A percentile compares a stretch with the other conserved stretches of the same genome.
phyloP scores from a whole-genome alignment of 352 stramenopile species.

The Phytophthora syringae region DNA sequence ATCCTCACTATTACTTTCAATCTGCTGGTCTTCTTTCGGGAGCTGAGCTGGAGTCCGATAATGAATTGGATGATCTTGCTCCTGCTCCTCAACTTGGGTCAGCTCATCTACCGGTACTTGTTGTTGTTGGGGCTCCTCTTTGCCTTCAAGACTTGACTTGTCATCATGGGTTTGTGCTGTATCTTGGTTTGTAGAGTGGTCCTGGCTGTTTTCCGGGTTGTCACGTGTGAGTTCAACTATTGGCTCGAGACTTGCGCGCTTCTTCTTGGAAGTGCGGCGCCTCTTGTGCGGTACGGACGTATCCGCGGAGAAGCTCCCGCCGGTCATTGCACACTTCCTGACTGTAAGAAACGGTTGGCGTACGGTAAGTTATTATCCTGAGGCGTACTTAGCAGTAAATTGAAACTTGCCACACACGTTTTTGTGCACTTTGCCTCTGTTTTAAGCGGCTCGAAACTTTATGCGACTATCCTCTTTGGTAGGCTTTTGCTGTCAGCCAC shows the following conservation, averaged over 20 bases:
- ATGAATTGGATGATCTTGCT: too few species aligned
- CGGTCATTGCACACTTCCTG: background rate
- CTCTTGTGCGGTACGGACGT: slow-evolving; percentile 5
- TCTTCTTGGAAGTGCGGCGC: slow-evolving; percentile 22
- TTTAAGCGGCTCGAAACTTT: too few species aligned
- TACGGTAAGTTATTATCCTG: slow-evolving; percentile 11
- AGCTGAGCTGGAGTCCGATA: too few species aligned
- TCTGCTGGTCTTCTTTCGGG: too few species aligned
- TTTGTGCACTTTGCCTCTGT: too few species aligned
- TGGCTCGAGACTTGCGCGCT: slow-evolving; percentile 10
- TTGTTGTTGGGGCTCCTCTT: too few species aligned
- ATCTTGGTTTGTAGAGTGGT: background rate
- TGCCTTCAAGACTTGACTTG: too few species aligned
- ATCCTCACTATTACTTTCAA: too few species aligned
- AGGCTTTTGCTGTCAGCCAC: slow-evolving; percentile 6
- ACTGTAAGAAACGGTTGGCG: slow-evolving; percentile 20
- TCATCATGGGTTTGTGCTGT: background rate
- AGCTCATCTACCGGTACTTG: too few species aligned
- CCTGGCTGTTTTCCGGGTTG: background rate
- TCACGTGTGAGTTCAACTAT: background rate
- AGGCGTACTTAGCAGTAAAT: background rate
- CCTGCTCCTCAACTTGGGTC: too few species aligned
- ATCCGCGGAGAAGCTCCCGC: background rate
- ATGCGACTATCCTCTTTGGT: too few species aligned
- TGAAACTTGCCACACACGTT: too few species aligned